Evolutionary conservation across 2,329 filamentous ascomycete species (phyloP).

Genomic region (Fusarium multiceps): DNA sequence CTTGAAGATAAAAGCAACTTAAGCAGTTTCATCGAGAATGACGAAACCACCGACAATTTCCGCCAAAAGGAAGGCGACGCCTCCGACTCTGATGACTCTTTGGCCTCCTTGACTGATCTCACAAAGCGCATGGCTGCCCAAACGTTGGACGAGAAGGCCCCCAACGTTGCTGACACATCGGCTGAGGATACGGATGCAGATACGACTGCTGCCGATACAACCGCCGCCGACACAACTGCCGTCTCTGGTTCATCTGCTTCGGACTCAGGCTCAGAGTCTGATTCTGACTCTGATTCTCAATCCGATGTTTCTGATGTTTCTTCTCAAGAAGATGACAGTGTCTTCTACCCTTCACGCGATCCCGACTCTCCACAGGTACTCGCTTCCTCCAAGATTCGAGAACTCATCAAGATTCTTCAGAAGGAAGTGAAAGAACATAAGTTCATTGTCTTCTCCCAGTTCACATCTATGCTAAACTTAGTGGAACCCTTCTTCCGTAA

Average conservation of each 20-base stretch:
- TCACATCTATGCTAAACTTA: constrained; percentile 97
- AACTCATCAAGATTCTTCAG: constrained; percentile 82
- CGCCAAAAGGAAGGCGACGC: constrained; percentile 43
- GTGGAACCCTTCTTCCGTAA: constrained; percentile 89
- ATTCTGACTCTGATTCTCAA: constrained; percentile 45
- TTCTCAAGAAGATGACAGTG: constrained; percentile 54
- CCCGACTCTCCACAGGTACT: constrained; percentile 57
- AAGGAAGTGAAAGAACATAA: constrained; percentile 86
- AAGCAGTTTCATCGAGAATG: constrained; percentile 66
- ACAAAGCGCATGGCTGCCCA: constrained; percentile 54
- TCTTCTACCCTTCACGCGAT: constrained; percentile 44
- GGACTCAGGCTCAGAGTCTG: constrained; percentile 25
- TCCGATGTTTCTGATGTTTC: constrained; percentile 32
- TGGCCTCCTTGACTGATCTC: constrained; percentile 51
- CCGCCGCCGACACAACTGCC: constrained; percentile 26
- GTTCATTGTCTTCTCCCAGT: constrained; percentile 98
- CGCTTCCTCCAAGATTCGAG: constrained; percentile 90
- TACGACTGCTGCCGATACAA: constrained; percentile 26
- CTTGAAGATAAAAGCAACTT: constrained; percentile 65
- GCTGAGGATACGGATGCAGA: constrained; percentile 26
- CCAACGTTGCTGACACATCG: constrained; percentile 26
- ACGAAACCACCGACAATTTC: constrained; percentile 55
- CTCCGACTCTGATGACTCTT: constrained; percentile 49
- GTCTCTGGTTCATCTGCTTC: constrained; percentile 28
- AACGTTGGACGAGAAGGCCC: constrained; percentile 48